phyloP scores from a whole-genome alignment of 2,329 filamentous ascomycete genomes.

The Fusarium verticillioides region DNA sequence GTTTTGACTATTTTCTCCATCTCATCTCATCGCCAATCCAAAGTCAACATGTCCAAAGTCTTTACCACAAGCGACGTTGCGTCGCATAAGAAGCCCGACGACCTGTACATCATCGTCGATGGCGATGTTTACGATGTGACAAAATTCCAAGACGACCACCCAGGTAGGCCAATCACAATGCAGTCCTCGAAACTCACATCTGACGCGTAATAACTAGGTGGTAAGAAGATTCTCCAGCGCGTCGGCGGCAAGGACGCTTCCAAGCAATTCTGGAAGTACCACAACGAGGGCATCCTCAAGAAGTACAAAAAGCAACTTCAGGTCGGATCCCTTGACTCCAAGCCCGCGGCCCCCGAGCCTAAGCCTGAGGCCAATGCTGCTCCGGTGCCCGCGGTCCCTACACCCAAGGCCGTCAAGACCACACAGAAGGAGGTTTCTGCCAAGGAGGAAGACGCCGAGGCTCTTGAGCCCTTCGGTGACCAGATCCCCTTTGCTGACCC shows the following conservation, averaged over 20 bases:
- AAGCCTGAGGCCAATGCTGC: slow-evolving; percentile 74
- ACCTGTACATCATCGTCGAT: slow-evolving; percentile 90
- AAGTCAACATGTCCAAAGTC: slow-evolving; percentile 80
- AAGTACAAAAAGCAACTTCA: slow-evolving; percentile 83
- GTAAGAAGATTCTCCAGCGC: slow-evolving; percentile 72
- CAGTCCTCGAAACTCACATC: not conserved
- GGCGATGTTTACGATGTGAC: slow-evolving; percentile 96
- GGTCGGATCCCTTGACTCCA: slow-evolving; percentile 88
- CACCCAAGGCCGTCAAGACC: slow-evolving; percentile 50
- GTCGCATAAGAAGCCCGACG: slow-evolving; percentile 87
- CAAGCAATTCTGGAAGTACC: slow-evolving; percentile 78
- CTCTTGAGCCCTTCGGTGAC: slow-evolving; percentile 85
- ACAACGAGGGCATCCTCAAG: slow-evolving; percentile 88
- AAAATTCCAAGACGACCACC: slow-evolving; percentile 86
- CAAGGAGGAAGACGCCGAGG: slow-evolving; percentile 68
- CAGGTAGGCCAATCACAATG: slow-evolving; percentile 64
- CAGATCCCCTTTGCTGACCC: slow-evolving; percentile 93
- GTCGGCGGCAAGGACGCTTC: slow-evolving; percentile 74
- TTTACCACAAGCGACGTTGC: slow-evolving; percentile 89
- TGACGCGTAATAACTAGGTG: slow-evolving; percentile 53
- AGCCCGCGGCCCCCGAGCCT: slow-evolving; percentile 83
- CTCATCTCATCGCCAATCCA: slow-evolving; percentile 6
- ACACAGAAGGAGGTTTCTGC: slow-evolving; percentile 58
- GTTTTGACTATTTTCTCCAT: slow-evolving; percentile 5
- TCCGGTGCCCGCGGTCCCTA: slow-evolving; percentile 47